These are phyloP conservation scores for Symmetrospora coprosmae DNA, from an alignment of 768 basidiomycete genomes.

Conservation along the genomic window DNA sequence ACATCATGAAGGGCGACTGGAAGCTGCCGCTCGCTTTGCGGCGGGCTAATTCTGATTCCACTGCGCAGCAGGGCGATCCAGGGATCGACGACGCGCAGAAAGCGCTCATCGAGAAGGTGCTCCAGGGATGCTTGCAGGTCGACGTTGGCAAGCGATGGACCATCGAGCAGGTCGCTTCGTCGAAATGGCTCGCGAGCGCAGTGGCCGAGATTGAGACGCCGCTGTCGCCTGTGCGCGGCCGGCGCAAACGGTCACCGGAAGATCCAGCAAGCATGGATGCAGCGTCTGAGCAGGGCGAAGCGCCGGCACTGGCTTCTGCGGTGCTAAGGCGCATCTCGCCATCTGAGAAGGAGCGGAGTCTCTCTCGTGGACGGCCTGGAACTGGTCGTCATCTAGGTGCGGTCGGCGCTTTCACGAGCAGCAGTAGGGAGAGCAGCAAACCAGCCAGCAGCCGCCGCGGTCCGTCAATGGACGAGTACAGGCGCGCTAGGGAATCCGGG, in stretches of 20 bases:
- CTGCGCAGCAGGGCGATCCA: neutral
- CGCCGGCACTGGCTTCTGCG: neutral
- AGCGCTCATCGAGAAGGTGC: conserved; percentile 39
- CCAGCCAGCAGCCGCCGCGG: neutral
- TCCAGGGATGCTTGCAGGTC: conserved; percentile 65
- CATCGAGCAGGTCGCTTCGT: conserved; percentile 62
- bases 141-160: conserved; percentile 56
- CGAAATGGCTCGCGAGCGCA: conserved; percentile 36
- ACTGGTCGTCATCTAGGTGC: no score
- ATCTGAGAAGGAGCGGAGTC: neutral
- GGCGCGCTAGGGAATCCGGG: neutral
- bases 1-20: conserved; percentile 64
- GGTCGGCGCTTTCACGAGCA: no score
- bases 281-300: neutral
- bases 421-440: neutral
- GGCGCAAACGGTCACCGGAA: neutral
- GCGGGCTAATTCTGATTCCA: neutral
- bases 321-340: neutral
- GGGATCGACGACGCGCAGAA: neutral
- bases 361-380: neutral
- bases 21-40: conserved; percentile 34
- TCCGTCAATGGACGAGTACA: conserved; percentile 11
- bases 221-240: neutral
- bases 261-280: neutral
- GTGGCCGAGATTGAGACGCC: conserved; percentile 4